Base-by-base conservation (phyloP, 352 stramenopile genomes). In the Pythium scleroteichum region DNA sequence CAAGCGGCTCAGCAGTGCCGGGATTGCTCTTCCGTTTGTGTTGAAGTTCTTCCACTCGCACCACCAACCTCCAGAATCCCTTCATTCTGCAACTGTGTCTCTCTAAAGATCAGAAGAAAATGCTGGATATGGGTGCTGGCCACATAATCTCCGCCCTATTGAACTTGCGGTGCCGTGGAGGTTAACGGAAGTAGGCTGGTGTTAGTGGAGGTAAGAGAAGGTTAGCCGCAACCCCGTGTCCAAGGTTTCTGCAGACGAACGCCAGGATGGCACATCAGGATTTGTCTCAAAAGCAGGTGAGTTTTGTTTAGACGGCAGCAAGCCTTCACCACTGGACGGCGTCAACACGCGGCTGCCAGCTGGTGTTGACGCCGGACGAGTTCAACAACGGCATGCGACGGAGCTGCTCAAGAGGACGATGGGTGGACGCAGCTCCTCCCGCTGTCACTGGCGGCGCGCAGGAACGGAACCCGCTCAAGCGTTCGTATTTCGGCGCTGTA, bases 261-360 rank as follows among this genome's bases (percentile, higher is more conserved):
- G 29, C 22, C 27, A 19, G 14, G 45, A 46, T 35, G 29, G 29
- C 53, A 23, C 42, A 55, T 38, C 54, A 38, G 33, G 49, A 51
- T 61, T 27, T 59, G 40, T 35, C 29, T 35, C 62, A 69, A 64
- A 69, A 69, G 20, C 33, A n/a, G 60, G 60, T 68, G 45, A n/a
- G 32, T 16, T 24, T 19, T 1, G 39, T 32, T 59, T 66, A 53
- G 47, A 66, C 32, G 47, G 47, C 57, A 64, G 50, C 41, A 26
- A n/a, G 23, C 46, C 14, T 44, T 44, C 38, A 44, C 13, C 38
- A n/a, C 5, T 51, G 20, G 45, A 19, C 42, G 38, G 61, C 61
- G 45, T 68, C 27, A 61, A 53, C 59, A 60, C 24, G 20, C 19
- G 32, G 10, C 13, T 5, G 26, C 24, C 60, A 62, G 60, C 23